A percentile compares a stretch with the other conserved stretches of the same genome.
Evolutionary conservation across 1,139 yeast species (phyloP).

Genomic region (Magnusiomyces suaveolens): DNA sequence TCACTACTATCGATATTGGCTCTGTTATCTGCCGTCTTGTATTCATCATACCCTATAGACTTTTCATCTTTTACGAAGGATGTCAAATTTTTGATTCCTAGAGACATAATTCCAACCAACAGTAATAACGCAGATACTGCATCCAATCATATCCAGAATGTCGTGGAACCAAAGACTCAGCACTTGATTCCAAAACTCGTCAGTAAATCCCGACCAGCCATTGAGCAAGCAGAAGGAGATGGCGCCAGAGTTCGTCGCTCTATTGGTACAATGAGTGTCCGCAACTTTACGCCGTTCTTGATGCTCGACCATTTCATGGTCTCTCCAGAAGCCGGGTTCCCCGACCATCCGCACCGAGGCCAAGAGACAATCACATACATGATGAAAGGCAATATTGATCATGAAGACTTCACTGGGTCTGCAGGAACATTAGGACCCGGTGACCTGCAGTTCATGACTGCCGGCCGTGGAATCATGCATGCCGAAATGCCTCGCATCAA

Average conservation of each 20-base stretch:
- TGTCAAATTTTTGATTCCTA: not conserved
- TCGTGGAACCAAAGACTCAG: not conserved
- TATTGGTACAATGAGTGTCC: conserved; percentile 56
- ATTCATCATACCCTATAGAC: not conserved
- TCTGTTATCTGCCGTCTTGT: not conserved
- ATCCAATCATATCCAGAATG: not conserved
- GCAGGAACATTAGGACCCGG: conserved; percentile 73
- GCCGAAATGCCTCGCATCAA: conserved; percentile 73
- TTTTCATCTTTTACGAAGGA: not conserved
- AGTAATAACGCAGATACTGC: not conserved
- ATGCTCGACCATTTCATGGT: conserved; percentile 73
- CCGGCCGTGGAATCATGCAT: conserved; percentile 82
- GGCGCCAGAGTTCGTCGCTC: conserved; percentile 82
- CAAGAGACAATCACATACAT: conserved; percentile 80
- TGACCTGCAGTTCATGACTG: conserved; percentile 91
- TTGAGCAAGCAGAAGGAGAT: conserved; percentile 76
- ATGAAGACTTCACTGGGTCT: conserved; percentile 85
- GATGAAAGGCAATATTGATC: conserved; percentile 69
- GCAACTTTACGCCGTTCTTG: conserved; percentile 74
- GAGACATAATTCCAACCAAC: not conserved
- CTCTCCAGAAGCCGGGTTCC: conserved; percentile 65
- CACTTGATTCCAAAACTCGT: conserved; percentile 40
- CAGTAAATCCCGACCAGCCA: conserved; percentile 50
- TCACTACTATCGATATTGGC: not conserved
- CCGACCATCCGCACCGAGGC: conserved; percentile 89